A percentile compares a stretch with the other conserved stretches of the same genome.
phyloP scores from a whole-genome alignment of 371 early-diverging fungal genomes.

The Lichtheimia hyalospora region DNA sequence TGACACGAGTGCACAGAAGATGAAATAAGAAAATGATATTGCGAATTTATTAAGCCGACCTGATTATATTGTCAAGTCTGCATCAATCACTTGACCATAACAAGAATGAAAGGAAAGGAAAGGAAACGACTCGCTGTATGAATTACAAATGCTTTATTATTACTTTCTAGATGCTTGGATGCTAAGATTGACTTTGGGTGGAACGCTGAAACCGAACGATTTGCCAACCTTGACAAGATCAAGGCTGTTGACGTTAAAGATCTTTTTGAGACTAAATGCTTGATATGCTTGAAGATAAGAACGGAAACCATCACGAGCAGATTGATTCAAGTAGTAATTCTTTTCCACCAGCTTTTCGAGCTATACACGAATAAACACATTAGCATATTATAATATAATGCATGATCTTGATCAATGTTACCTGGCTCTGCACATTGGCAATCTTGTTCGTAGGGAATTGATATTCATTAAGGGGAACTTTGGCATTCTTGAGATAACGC shows the following conservation, averaged over 20 bases:
- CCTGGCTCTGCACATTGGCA: constrained; percentile 89
- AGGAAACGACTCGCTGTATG: constrained; percentile 1
- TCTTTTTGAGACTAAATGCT: constrained; percentile 92
- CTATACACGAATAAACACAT: constrained; percentile 46
- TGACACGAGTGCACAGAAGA: background rate
- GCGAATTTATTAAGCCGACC: background rate
- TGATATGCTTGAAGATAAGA: constrained; percentile 98
- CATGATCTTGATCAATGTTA: constrained; percentile 9
- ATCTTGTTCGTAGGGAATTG: constrained; percentile 94
- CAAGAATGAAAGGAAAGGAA: background rate
- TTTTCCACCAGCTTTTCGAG: constrained; percentile 95
- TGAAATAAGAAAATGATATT: too few relatives aligned
- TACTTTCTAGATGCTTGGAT: constrained; percentile 32
- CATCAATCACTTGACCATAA: too few relatives aligned
- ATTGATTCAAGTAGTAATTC: constrained; percentile 98
- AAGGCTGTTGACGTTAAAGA: constrained; percentile 91
- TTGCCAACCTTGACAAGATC: constrained; percentile 92
- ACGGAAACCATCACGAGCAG: constrained; percentile 97
- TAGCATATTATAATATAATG: background rate
- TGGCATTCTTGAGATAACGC: constrained; percentile 95
- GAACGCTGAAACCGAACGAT: constrained; percentile 95
- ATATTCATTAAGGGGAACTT: constrained; percentile 97
- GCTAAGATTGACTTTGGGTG: constrained; percentile 93
- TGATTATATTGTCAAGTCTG: too few relatives aligned
- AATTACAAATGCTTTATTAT: background rate